Conservation (phyloP, 78 protist species). For the Dictyostelium intermedium region DNA sequence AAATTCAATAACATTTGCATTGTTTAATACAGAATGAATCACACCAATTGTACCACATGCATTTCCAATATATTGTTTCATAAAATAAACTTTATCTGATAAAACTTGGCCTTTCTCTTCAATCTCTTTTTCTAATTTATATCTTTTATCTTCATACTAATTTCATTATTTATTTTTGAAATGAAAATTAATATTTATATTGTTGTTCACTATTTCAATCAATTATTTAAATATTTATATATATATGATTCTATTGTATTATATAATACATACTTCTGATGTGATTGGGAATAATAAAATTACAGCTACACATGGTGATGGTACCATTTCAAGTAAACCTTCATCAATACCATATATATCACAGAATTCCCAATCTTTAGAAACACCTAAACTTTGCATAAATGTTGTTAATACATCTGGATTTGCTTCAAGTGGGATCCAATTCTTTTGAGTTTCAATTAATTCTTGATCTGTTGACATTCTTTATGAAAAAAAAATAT, state of each 20-base stretch:
- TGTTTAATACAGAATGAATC: constrained; percentile 90
- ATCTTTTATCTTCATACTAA: constrained; percentile 47
- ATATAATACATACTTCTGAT: constrained; percentile 33
- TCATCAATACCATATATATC: constrained; percentile 94
- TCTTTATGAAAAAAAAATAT: not conserved
- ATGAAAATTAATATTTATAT: too few species aligned
- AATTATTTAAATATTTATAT: too few species aligned
- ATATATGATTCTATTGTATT: too few species aligned
- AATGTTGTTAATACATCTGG: constrained; percentile 91
- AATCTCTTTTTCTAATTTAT: constrained; percentile 25
- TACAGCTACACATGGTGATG: constrained; percentile 92
- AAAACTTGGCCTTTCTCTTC: constrained; percentile 38
- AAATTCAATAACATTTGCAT: constrained; percentile 50
- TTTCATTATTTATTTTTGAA: not conserved
- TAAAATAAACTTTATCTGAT: constrained; percentile 63
- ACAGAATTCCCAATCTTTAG: constrained; percentile 60
- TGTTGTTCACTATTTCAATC: too few species aligned
- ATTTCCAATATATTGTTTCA: constrained; percentile 92
- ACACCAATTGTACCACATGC: constrained; percentile 97
- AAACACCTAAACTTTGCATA: constrained; percentile 81
- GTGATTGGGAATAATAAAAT: constrained; percentile 93
- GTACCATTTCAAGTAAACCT: constrained; percentile 93
- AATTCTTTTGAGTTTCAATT: constrained; percentile 75
- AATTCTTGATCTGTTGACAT: not conserved
- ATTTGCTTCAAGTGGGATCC: constrained; percentile 95